phyloP scores from a whole-genome alignment of 768 basidiomycete species.

The Lactifluus hygrophoroides region DNA sequence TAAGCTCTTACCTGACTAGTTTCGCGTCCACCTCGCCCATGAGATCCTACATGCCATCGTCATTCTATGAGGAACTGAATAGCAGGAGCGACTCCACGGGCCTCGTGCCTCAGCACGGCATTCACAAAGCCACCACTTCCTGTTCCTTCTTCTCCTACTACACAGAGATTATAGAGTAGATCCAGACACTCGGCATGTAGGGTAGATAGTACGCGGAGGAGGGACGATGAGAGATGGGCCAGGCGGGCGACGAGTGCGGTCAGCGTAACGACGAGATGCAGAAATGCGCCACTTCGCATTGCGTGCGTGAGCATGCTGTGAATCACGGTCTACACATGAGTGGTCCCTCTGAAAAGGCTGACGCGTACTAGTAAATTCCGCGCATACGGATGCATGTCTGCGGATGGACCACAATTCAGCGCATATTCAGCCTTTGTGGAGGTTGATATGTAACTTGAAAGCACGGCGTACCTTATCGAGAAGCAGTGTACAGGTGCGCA shows the following conservation, averaged over 20 bases:
- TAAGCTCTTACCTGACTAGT: slow-evolving; percentile 57
- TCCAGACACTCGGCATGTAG: too few relatives aligned
- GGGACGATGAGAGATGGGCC: slow-evolving; percentile 16
- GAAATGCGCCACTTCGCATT: slow-evolving; percentile 67
- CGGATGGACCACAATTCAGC: not conserved
- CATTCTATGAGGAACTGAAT: not conserved
- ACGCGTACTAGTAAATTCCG: slow-evolving; percentile 43
- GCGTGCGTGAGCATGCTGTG: slow-evolving; percentile 52
- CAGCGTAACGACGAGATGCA: slow-evolving; percentile 56
- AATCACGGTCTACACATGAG: not conserved
- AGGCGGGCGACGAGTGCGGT: slow-evolving; percentile 55
- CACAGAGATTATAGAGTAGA: too few relatives aligned
- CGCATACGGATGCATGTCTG: slow-evolving; percentile 41
- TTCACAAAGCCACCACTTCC: slow-evolving; percentile 82
- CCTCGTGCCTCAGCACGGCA: slow-evolving; percentile 71
- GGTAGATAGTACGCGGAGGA: too few relatives aligned
- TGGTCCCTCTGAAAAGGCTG: not conserved
- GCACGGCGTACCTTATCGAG: slow-evolving; percentile 38
- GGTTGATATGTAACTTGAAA: not conserved
- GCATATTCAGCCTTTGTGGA: not conserved
- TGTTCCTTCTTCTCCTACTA: slow-evolving; percentile 95
- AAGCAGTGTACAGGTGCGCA: slow-evolving; percentile 32
- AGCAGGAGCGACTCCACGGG: slow-evolving; percentile 23
- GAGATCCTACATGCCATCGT: slow-evolving; percentile 41
- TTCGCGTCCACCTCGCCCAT: slow-evolving; percentile 89